Percentiles rank a stretch among this genome's conserved stretches.
Conservation (phyloP, 2,329 filamentous ascomycete species). For the Leptographium lundbergii region DNA sequence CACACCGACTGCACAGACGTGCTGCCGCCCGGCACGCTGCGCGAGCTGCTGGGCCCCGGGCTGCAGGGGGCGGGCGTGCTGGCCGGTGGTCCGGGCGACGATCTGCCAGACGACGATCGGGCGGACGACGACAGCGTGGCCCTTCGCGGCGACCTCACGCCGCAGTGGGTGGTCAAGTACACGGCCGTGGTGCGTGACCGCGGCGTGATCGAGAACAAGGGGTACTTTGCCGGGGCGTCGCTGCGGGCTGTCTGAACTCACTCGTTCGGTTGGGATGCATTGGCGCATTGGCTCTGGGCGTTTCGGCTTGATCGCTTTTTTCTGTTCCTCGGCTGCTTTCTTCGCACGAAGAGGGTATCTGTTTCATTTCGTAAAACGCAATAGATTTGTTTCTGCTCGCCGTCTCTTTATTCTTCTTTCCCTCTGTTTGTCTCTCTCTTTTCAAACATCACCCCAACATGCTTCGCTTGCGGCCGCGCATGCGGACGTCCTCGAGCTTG, state of each 20-base stretch:
- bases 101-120: constrained; percentile 10
- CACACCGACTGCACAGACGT: constrained; percentile 93
- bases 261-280: too few relatives aligned
- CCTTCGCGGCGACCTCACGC: constrained; percentile 64
- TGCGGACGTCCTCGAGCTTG: constrained; percentile 79
- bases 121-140: constrained; percentile 29
- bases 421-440: constrained; percentile 3
- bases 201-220: constrained; percentile 96
- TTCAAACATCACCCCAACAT: constrained; percentile 72
- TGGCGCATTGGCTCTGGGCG: too few relatives aligned
- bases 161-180: constrained; percentile 95
- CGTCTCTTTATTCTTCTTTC: background rate
- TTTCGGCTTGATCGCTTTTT: too few relatives aligned
- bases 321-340: background rate
- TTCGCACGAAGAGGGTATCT: too few relatives aligned
- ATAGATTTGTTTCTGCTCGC: too few relatives aligned
- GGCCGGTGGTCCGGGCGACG: constrained; percentile 27
- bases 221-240: constrained; percentile 84
- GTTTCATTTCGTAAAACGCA: too few relatives aligned
- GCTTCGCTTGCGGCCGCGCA: constrained; percentile 90
- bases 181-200: constrained; percentile 88
- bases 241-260: constrained; percentile 26
- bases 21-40: constrained; percentile 69
- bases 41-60: constrained; percentile 68
- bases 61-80: constrained; percentile 64